Percentiles rank a stretch among this genome's conserved stretches.
phyloP scores from a whole-genome alignment of 768 basidiomycete genomes.

The Rhizopogon vinicolor region DNA sequence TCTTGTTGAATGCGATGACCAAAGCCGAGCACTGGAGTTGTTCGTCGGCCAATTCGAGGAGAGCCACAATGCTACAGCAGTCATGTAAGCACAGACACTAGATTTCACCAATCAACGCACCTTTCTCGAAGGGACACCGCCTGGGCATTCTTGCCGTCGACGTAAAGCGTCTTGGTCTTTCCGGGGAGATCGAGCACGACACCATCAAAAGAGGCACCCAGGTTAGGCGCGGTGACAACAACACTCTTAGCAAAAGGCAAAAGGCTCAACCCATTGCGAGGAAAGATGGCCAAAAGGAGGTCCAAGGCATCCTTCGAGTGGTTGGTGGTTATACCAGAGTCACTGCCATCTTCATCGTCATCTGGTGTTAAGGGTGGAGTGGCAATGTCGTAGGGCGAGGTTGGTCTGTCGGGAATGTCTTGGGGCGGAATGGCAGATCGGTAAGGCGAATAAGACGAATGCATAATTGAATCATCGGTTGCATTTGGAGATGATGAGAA shows the following conservation, averaged over 20 bases:
- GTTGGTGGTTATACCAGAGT: slow-evolving; percentile 37
- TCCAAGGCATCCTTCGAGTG: slow-evolving; percentile 64
- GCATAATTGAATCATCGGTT: slow-evolving; percentile 12
- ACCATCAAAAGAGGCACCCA: slow-evolving; percentile 71
- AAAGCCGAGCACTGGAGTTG: slow-evolving; percentile 72
- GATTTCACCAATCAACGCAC: slow-evolving; percentile 31
- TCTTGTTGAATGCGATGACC: slow-evolving; percentile 75
- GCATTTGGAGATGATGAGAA: slow-evolving; percentile 26
- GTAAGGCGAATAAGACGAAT: slow-evolving; percentile 15
- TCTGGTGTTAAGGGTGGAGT: slow-evolving; percentile 85
- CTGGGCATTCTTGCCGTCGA: slow-evolving; percentile 79
- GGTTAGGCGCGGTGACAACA: slow-evolving; percentile 61
- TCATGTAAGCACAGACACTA: neutral
- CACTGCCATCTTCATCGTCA: slow-evolving; percentile 43
- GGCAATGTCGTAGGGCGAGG: slow-evolving; percentile 38
- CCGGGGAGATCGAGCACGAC: slow-evolving; percentile 73
- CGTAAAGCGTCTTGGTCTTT: slow-evolving; percentile 72
- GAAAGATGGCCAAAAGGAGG: slow-evolving; percentile 77
- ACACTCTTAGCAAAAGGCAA: slow-evolving; percentile 75
- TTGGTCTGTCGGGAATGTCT: slow-evolving; percentile 36
- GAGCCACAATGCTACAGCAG: slow-evolving; percentile 67
- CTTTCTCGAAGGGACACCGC: slow-evolving; percentile 80
- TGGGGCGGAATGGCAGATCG: slow-evolving; percentile 33
- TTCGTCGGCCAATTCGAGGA: slow-evolving; percentile 87
- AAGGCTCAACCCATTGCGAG: slow-evolving; percentile 60